A percentile compares a stretch with the other conserved stretches of the same genome.
Evolutionary conservation across 345 rosid species (phyloP).

Genomic region (Pugionium dolabratum): DNA sequence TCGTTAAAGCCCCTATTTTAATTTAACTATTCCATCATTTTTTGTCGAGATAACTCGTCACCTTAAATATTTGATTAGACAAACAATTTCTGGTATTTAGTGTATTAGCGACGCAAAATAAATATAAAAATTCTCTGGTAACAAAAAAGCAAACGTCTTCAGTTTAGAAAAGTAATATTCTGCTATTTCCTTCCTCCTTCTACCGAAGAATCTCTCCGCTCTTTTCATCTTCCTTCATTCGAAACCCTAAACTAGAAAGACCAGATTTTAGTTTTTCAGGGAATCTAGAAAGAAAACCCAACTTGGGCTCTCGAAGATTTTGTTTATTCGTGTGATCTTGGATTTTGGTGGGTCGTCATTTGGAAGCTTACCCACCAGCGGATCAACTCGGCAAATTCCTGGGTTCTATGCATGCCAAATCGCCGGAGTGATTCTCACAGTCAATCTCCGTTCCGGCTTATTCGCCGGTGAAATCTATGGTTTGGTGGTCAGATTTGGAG

Average conservation of each 20-base stretch:
- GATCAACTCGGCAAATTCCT: conserved; percentile 28
- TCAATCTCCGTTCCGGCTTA: conserved; percentile 19
- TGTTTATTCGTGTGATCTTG: conserved; percentile 30
- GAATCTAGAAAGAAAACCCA: conserved; percentile 5
- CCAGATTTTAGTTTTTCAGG: conserved; percentile 9
- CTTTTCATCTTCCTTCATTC: conserved; percentile 16
- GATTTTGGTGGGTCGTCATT: conserved; percentile 27
- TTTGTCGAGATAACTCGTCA: no score
- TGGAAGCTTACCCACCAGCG: conserved; percentile 33
- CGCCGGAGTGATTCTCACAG: conserved; percentile 17
- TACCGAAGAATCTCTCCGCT: conserved; percentile 41
- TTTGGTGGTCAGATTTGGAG: conserved; percentile 46
- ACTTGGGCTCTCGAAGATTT: conserved; percentile 26
- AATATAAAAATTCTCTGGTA: neutral
- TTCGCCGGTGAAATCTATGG: conserved; percentile 48
- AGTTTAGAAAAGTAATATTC: conserved; percentile 33
- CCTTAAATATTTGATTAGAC: no score
- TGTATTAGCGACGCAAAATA: neutral
- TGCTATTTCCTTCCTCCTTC: conserved; percentile 35
- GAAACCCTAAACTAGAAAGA: conserved; percentile 30
- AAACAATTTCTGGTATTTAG: no score
- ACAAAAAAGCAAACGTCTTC: conserved; percentile 28
- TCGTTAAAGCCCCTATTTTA: no score
- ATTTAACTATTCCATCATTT: no score
- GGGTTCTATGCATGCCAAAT: conserved; percentile 36